Conservation (phyloP, 2,329 filamentous ascomycete genomes). For the Sphaerulina vaccinii region DNA sequence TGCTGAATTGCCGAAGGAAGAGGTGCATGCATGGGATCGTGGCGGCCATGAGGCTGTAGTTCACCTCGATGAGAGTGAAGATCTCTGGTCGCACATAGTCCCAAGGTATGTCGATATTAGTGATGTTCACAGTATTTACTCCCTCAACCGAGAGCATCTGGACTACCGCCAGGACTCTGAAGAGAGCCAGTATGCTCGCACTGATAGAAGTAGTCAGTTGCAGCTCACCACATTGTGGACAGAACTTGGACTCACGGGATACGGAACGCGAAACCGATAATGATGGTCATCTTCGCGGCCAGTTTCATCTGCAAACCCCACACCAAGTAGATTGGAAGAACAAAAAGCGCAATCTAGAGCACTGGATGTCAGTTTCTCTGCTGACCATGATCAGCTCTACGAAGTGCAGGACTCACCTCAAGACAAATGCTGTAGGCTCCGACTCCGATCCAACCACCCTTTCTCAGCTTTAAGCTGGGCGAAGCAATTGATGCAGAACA, state of each 20-base stretch:
- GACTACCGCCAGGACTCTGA: slow-evolving; percentile 16
- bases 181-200: slow-evolving; percentile 12
- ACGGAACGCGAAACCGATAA: slow-evolving; percentile 21
- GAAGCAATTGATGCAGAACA: slow-evolving; percentile 1
- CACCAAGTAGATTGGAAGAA: slow-evolving; percentile 19
- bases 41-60: slow-evolving; percentile 21
- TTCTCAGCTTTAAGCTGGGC: neutral
- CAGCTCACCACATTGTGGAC: neutral
- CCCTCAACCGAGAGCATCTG: slow-evolving; percentile 8
- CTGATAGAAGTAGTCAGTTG: slow-evolving; percentile 1
- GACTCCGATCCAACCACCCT: slow-evolving; percentile 17
- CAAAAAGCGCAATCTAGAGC: slow-evolving; percentile 7
- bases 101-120: slow-evolving; percentile 15
- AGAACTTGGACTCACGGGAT: slow-evolving; percentile 15
- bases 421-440: slow-evolving; percentile 18
- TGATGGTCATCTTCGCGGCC: slow-evolving; percentile 16
- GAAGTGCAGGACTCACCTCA: slow-evolving; percentile 10
- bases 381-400: no score
- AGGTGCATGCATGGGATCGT: slow-evolving; percentile 25
- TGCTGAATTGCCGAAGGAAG: slow-evolving; percentile 19
- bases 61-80: slow-evolving; percentile 18
- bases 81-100: slow-evolving; percentile 15
- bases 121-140: neutral
- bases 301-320: slow-evolving; percentile 18
- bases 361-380: no score